These are phyloP conservation scores for Trichoderma breve DNA, from an alignment of 2,329 filamentous ascomycete species.

Conservation along the genomic window DNA sequence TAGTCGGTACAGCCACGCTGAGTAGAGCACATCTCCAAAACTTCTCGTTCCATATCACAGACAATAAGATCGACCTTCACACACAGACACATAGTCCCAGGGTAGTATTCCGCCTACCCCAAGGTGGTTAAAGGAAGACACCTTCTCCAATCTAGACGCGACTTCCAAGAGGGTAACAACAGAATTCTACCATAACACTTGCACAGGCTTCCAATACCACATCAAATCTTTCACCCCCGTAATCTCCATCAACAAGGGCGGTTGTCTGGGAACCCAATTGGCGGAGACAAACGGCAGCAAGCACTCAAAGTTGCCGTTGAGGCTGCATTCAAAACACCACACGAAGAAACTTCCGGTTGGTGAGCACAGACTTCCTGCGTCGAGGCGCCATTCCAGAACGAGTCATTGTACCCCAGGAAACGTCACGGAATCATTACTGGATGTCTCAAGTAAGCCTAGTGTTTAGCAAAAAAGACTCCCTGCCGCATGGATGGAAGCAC, in stretches of 20 bases:
- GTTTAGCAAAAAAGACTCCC: too few species aligned
- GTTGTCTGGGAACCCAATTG: too few species aligned
- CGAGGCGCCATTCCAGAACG: not conserved
- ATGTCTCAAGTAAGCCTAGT: not conserved
- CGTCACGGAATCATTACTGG: not conserved
- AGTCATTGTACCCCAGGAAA: conserved; percentile 14
- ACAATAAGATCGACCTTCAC: too few species aligned
- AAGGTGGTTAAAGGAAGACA: conserved; percentile 21
- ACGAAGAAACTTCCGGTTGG: not conserved
- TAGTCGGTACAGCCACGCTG: not conserved
- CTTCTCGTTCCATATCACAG: not conserved
- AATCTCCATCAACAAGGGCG: too few species aligned
- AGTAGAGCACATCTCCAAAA: conserved; percentile 1
- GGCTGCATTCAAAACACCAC: not conserved
- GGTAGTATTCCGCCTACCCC: not conserved
- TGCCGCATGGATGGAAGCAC: not conserved
- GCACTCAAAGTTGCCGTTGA: not conserved
- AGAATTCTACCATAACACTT: too few species aligned
- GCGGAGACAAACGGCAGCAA: too few species aligned
- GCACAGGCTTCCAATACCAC: too few species aligned
- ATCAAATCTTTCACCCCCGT: too few species aligned
- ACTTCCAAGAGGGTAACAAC: not conserved
- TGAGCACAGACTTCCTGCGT: conserved; percentile 20
- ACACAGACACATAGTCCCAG: not conserved
- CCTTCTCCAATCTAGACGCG: conserved; percentile 8